Evolutionary conservation across 305 asterid genomes (phyloP).

Genomic region (Rubia balearica): DNA sequence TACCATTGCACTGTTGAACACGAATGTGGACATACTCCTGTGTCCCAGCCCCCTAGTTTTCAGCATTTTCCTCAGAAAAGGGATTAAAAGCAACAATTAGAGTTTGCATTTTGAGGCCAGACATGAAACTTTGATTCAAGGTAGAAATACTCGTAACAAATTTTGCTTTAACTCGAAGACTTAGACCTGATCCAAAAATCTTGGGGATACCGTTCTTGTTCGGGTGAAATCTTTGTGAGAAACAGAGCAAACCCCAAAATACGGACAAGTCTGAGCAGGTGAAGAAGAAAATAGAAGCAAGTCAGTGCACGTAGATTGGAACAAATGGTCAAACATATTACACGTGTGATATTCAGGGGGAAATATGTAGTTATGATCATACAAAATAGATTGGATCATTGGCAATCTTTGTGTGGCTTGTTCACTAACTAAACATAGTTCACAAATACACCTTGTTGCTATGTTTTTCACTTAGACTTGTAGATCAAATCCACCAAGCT

Average conservation of each 20-base stretch:
- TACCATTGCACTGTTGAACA: slow-evolving; percentile 64
- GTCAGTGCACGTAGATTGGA: slow-evolving; percentile 3
- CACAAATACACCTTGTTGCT: no score
- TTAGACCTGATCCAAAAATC: slow-evolving; percentile 29
- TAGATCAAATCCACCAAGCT: no score
- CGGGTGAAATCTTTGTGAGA: not conserved
- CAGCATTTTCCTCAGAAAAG: slow-evolving; percentile 79
- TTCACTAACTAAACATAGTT: no score
- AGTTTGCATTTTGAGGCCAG: slow-evolving; percentile 54
- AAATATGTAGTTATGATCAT: no score
- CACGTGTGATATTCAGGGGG: no score
- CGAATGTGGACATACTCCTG: slow-evolving; percentile 68
- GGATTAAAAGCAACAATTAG: slow-evolving; percentile 49
- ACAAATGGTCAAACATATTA: no score
- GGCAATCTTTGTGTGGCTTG: no score
- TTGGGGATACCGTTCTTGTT: slow-evolving; percentile 1
- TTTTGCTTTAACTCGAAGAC: slow-evolving; percentile 15
- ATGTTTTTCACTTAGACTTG: no score
- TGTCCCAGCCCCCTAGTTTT: slow-evolving; percentile 65
- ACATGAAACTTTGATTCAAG: slow-evolving; percentile 47
- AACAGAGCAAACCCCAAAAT: slow-evolving; percentile 22
- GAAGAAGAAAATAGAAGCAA: not conserved
- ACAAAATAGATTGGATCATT: no score
- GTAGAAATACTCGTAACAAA: slow-evolving; percentile 11
- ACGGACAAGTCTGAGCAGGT: slow-evolving; percentile 37